These are phyloP conservation scores for Gliomastix tumulicola DNA, from an alignment of 2,329 filamentous ascomycete species.

Conservation along the genomic window DNA sequence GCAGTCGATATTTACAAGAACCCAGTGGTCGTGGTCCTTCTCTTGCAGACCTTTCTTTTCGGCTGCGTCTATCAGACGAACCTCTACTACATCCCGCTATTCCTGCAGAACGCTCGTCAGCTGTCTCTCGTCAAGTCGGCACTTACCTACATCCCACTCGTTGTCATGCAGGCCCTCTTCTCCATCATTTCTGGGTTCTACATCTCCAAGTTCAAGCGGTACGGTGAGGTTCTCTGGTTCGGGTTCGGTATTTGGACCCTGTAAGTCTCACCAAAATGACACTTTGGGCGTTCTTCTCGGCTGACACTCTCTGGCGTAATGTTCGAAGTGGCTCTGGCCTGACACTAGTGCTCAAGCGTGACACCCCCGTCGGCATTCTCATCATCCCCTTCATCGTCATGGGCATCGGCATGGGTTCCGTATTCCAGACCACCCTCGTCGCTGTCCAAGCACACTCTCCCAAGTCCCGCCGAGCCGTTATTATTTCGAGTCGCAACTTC, in stretches of 20 bases:
- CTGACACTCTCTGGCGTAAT: too few species aligned
- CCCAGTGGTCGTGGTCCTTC: constrained; percentile 42
- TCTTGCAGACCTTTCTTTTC: constrained; percentile 52
- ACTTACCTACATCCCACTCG: constrained; percentile 39
- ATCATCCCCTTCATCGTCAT: constrained; percentile 38
- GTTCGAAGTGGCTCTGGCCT: constrained; percentile 37
- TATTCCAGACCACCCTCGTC: constrained; percentile 41
- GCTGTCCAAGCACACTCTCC: constrained; percentile 51
- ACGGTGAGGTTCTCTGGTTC: constrained; percentile 49
- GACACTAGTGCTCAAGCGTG: constrained; percentile 37
- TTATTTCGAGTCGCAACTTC: constrained; percentile 58
- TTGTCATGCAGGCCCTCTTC: constrained; percentile 34
- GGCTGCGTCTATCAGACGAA: constrained; percentile 52
- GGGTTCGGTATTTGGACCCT: constrained; percentile 26
- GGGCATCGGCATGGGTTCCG: constrained; percentile 44
- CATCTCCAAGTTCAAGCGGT: constrained; percentile 47
- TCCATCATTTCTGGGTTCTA: constrained; percentile 48
- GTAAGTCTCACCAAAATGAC: too few species aligned
- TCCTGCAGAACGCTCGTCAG: constrained; percentile 47
- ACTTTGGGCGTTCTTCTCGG: not conserved
- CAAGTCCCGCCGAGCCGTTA: constrained; percentile 51
- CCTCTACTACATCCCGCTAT: constrained; percentile 55
- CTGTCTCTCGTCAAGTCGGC: constrained; percentile 36
- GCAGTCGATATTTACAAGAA: constrained; percentile 46
- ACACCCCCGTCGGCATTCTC: constrained; percentile 38